Evolutionary conservation across 257 asterid species (phyloP).

Genomic region (Gynochthodes officinalis): DNA sequence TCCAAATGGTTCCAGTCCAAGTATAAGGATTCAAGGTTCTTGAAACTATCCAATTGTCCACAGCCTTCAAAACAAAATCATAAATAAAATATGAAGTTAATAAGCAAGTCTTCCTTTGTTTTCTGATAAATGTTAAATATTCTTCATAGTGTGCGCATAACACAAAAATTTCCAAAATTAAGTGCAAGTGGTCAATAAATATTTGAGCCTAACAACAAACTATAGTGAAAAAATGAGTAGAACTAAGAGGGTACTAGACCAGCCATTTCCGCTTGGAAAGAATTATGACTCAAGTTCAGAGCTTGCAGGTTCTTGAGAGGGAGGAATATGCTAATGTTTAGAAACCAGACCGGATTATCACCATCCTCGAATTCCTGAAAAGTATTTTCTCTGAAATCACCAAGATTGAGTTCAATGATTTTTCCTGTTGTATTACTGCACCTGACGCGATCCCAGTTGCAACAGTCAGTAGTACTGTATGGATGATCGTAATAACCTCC

Average conservation of each 20-base stretch:
- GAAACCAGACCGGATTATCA: not conserved
- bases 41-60: not conserved
- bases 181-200: no score
- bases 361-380: accelerated
- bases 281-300: not conserved
- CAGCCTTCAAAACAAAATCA: not conserved
- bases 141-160: no score
- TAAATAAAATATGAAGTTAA: no score
- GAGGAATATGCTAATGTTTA: not conserved
- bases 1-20: not conserved
- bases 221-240: no score
- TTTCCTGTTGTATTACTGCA: not conserved
- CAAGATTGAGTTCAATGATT: not conserved
- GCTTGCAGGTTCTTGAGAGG: not conserved
- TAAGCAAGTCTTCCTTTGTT: no score
- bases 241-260: no score
- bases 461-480: not conserved
- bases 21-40: not conserved
- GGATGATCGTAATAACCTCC: no score
- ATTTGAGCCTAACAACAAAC: no score
- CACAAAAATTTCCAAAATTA: no score
- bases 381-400: no score
- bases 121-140: no score
- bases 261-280: not conserved
- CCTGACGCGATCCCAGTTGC: not conserved